These are phyloP conservation scores for Malus hybrid DNA, from an alignment of 331 rosid species.

Conservation along the genomic window DNA sequence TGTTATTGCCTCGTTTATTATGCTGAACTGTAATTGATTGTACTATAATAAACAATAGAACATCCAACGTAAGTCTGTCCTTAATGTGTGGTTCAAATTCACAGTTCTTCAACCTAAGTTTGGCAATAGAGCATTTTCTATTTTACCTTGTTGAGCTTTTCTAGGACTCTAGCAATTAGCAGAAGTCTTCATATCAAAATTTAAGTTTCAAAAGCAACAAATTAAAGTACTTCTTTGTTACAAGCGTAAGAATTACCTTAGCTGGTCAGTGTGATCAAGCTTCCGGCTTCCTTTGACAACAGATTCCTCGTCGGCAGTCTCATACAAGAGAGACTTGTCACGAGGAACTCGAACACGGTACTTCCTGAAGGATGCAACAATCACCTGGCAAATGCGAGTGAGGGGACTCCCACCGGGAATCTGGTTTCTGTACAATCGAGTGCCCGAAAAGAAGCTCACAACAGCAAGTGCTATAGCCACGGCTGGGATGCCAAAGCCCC, in stretches of 20 bases:
- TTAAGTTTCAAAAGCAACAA: background rate
- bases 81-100: no score
- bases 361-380: conserved; percentile 31
- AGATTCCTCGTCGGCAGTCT: conserved; percentile 27
- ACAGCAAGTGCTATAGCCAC: conserved; percentile 39
- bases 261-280: conserved; percentile 14
- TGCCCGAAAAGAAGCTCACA: conserved; percentile 35
- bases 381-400: conserved; percentile 41
- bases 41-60: no score
- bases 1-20: no score
- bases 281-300: conserved; percentile 34
- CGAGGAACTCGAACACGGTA: conserved; percentile 25
- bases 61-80: no score
- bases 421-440: conserved; percentile 36
- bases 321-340: conserved; percentile 35
- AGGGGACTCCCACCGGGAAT: conserved; percentile 46
- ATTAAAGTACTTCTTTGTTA: background rate
- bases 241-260: background rate
- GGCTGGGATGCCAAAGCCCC: conserved; percentile 49
- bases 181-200: background rate
- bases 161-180: no score
- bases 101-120: background rate
- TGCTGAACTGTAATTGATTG: no score
- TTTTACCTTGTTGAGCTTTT: background rate
- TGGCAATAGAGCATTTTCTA: background rate